Evolutionary conservation across 768 basidiomycete species (phyloP), one percentile per base, ranked within the genome.

Genomic region (Lepiota venenata): DNA sequence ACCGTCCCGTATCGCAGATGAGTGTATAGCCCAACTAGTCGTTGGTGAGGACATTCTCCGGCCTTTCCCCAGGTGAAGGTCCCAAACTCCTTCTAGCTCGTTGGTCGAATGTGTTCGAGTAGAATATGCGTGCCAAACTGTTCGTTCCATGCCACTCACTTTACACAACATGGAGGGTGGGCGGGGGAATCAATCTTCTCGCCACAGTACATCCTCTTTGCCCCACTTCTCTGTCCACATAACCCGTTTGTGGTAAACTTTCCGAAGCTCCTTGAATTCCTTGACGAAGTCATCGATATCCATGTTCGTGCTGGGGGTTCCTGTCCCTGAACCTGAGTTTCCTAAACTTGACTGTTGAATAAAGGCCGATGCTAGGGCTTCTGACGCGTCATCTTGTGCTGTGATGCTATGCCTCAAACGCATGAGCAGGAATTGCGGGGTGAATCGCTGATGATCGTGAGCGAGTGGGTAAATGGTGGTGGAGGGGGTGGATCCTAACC

Each of bases 191-290:
- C 64, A 82, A 55, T 87, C 79, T 47, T 92, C 89, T 59, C 84
- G 77, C 93, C 94, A 97, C 25, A 80, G 77, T 6, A 98, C 93
- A 60, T 92, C 86, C 2, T 91, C 91, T 32, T 81, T 78, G 1
- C 84, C 75, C 93, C 95, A 98, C 60, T 87, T 77, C 64, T 93
- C 90, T 15, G 84, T 83, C 90, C 92, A 97, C 66, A 96, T 85
- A 2, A 85, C 85, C 15, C 95, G 78, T 70, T 96, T 97, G 68
- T 98, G 95, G 69, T 93, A 98, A n/a, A 79, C 77, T 71, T 92
- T 95, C 59, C 96, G 73, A 38, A 84, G 67, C 48, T 93, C 92
- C 64, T 87, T 91, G 73, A 95, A 97, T 61, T 92, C 84, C 61
- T 76, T 85, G 49, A 97, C 82, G 59, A 98, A 98, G 41, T 87